These are phyloP conservation scores for Termitomyces sp. DNA, from an alignment of 768 basidiomycete genomes.

Conservation along the genomic window DNA sequence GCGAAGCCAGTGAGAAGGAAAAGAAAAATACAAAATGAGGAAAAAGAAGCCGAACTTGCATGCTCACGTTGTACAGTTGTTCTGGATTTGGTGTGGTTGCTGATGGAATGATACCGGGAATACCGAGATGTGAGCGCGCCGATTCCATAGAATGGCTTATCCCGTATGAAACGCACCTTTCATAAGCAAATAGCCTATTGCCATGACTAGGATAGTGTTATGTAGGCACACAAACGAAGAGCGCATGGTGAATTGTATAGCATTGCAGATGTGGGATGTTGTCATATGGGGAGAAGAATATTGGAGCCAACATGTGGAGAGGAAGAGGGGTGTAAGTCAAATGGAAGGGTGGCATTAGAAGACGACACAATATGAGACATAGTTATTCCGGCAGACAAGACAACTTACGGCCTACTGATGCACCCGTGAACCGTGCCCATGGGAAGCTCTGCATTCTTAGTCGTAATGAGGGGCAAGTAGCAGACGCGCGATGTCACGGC, in stretches of 20 bases:
- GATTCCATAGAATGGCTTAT: neutral
- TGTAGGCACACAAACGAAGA: constrained; percentile 3
- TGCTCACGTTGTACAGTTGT: constrained; percentile 46
- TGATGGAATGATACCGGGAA: constrained; percentile 17
- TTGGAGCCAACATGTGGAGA: neutral
- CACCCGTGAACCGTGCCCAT: constrained; percentile 47
- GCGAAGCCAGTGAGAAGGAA: constrained; percentile 7
- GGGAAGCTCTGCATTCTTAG: constrained; percentile 41
- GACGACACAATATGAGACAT: constrained; percentile 5
- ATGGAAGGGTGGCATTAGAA: neutral
- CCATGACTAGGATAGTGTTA: constrained; percentile 36
- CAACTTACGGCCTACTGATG: constrained; percentile 43
- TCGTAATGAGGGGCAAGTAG: no score
- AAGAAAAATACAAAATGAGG: neutral
- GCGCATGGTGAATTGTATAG: neutral
- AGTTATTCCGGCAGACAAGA: constrained; percentile 2
- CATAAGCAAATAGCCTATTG: constrained; percentile 55
- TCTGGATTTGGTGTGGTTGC: constrained; percentile 50
- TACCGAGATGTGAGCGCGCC: constrained; percentile 10
- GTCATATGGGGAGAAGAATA: constrained; percentile 5
- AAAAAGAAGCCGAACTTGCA: constrained; percentile 9
- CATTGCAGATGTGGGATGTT: no score
- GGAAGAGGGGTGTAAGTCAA: neutral
- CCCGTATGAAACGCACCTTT: constrained; percentile 38
- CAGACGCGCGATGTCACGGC: neutral